Evolutionary conservation across 192 early-diverging fungal genomes (phyloP).

Genomic region (Physocladia obscura): DNA sequence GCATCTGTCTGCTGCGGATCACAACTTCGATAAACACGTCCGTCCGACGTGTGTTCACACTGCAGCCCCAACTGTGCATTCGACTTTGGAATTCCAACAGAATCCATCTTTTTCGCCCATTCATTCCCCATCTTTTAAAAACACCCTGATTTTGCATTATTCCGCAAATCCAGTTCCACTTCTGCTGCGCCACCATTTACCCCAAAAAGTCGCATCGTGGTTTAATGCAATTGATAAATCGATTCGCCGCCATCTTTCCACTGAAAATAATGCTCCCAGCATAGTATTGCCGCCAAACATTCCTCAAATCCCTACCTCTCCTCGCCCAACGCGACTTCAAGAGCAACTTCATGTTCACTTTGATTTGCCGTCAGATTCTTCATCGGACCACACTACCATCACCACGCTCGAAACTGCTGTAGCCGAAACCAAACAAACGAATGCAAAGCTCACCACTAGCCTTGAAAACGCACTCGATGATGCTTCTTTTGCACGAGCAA

Average conservation of each 20-base stretch:
- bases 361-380: not conserved
- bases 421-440: no score
- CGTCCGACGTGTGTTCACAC: no score
- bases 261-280: not conserved
- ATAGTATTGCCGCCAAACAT: not conserved
- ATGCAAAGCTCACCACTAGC: no score
- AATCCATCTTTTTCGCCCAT: not conserved
- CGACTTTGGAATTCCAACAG: no score
- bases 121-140: not conserved
- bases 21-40: no score
- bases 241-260: not conserved
- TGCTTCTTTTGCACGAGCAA: not conserved
- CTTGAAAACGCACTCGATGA: not conserved
- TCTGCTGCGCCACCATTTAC: constrained; percentile 1
- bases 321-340: not conserved
- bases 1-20: no score
- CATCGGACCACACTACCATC: not conserved
- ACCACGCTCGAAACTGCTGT: not conserved
- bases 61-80: no score
- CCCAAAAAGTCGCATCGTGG: constrained; percentile 6
- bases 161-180: not conserved
- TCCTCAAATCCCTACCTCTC: not conserved
- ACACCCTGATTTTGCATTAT: constrained; percentile 4
- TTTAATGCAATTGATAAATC: not conserved
- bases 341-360: not conserved